Base-by-base conservation (phyloP, 148 eudicot genomes). In the Persicaria tinctoria region DNA sequence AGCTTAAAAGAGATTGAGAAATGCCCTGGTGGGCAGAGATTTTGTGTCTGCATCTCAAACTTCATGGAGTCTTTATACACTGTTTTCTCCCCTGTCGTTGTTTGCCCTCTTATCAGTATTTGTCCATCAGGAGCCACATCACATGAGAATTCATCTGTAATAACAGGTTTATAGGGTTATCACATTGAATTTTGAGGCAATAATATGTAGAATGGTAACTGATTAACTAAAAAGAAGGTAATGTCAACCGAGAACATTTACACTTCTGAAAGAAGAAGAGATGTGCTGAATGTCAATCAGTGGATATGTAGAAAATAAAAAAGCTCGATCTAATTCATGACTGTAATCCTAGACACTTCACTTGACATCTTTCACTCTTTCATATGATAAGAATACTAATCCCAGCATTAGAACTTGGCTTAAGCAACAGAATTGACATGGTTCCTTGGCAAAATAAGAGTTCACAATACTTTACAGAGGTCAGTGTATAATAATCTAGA, bases 21-120 rank as follows among this genome's bases (percentile, higher is more conserved):
- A 32, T 73, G 83, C 23, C 97, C 97, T 0, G 91, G 87, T 4
- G 97, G 90, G 70, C 87, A 81, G 9, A 91, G 75, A 74, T 91
- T 87, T 76, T 84, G 97, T 3, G 91, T 76, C 51, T 12, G 80
- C 97, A 91, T 91, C 79, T 83, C 86, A 47, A 89, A 91, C 46
- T 78, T 82, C 81, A 84, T 74, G 73, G 82, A 76, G 70, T 78
- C 48, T 76, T 74, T 83, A 46, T 51, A 81, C 70, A 91, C 85
- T 8, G 51, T 80, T 69, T 75, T 82, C 86, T 85, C 93, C 10
- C 97, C 97, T 0, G 91, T 89, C 46, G 86, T 70, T 4, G 91
- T 85, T 4, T 79, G 73, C 1, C 97, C 93, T 69, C 83, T 81
- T 60, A 89, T 84, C 46, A 79, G 12, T 50, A 87, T 59, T 27